Base-by-base conservation (phyloP, 768 basidiomycete species). In the Lentinula detonsa region DNA sequence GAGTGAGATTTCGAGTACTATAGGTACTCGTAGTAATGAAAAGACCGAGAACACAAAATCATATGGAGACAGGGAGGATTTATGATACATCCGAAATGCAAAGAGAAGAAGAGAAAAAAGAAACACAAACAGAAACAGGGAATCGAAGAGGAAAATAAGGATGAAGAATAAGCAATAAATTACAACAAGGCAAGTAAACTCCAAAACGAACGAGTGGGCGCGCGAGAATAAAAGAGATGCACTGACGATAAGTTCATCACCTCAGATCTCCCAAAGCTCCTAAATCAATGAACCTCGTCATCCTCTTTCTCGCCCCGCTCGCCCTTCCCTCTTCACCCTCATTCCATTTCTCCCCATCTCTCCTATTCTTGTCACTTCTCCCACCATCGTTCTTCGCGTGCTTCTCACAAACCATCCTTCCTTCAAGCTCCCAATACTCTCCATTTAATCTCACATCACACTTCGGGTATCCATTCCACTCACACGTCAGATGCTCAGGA, bases 361-460 rank as follows among this genome's bases (percentile, higher is more conserved):
- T 64, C 72, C 74, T 76, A 18, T 54, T 46, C 37, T 70, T 66
- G 7, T 62, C 61, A 15, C 39, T 57, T 0, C 50, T 51, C 35
- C 37, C 52, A 53, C 57, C 55, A 28, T 40, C 39, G 5, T 34
- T 33, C 11, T 52, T 51, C 57, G 89, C 89, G 72, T 96, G 95
- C 61, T 80, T 75, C 75, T 96, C 94, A 70, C 95, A 96, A 59
- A 93, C 75, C 86, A 92, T 92, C 73, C 84, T 76, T 28, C 88
- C 85, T 65, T 91, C 92, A 5, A 94, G 80, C 71, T 96, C 94
- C 85, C 89, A 97, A 68, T 97, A 97, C 69, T 95, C 91, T 63
- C 33, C 43, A 21, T 81, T 86, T 64, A 88, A 74, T 59, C 74
- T 79, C 74, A 82, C 84, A 61, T 72, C 75, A 75, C 88, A 83